Evolutionary conservation across 148 eudicot genomes (phyloP).

Genomic region (Chenopodium album): DNA sequence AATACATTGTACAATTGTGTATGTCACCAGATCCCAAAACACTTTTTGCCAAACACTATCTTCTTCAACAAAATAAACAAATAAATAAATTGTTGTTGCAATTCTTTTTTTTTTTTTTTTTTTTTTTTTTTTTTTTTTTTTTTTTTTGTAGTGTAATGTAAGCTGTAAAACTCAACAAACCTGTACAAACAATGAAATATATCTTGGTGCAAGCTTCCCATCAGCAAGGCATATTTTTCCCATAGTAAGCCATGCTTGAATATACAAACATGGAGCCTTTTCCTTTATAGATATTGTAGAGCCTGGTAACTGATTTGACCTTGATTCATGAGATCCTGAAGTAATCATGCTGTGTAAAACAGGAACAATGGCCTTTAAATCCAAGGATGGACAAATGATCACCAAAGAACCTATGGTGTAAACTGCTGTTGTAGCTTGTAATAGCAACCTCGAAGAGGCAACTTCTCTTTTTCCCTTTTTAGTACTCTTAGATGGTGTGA

Average conservation of each 20-base stretch:
- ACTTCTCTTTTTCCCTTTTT: slow-evolving; percentile 43
- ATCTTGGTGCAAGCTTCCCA: slow-evolving; percentile 91
- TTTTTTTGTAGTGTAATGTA: neutral
- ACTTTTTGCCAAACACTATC: no score
- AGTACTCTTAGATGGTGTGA: slow-evolving; percentile 55
- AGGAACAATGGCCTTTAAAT: slow-evolving; percentile 63
- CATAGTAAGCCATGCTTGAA: slow-evolving; percentile 96
- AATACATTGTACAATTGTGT: no score
- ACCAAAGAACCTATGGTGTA: slow-evolving; percentile 88
- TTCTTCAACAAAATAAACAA: no score
- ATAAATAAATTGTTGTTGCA: neutral
- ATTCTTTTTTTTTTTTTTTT: neutral
- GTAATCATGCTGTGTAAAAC: slow-evolving; percentile 77
- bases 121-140: neutral
- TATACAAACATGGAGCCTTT: slow-evolving; percentile 72
- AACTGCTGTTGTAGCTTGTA: slow-evolving; percentile 62
- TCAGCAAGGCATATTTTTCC: slow-evolving; percentile 97
- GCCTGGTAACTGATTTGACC: slow-evolving; percentile 47
- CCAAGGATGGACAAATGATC: slow-evolving; percentile 69
- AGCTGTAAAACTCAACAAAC: slow-evolving; percentile 31
- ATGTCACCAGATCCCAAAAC: no score
- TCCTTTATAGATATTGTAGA: slow-evolving; percentile 57
- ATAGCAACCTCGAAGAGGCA: slow-evolving; percentile 36
- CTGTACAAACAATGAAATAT: slow-evolving; percentile 90
- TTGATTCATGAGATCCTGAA: slow-evolving; percentile 59